Evolutionary conservation across 495 filamentous ascomycete species (phyloP), one percentile per base, ranked within the genome.

Genomic region (Jackrogersella minutella): DNA sequence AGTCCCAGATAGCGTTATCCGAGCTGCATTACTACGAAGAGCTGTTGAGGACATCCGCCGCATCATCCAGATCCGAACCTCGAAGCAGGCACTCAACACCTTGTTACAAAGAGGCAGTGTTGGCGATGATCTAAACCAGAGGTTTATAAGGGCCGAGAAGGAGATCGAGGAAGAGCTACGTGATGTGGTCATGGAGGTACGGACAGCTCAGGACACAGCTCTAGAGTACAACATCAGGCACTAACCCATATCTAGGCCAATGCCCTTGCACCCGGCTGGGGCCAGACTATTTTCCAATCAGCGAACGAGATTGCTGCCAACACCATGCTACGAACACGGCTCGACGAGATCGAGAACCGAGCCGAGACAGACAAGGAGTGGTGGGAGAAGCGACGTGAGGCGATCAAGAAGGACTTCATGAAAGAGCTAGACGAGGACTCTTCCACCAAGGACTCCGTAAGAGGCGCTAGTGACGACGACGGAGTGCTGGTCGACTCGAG

Each of bases 91-190:
- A 6, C 83, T 96, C 72, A 87, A 89, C 64, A 87, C 87, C 51
- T 80, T 99, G 39, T 77, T 98, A 49, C 92, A 96, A 78, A 82
- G 91, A 41, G 96, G 96, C 1, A 94, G 91, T 75, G 93, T 99
- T 1, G 94, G 96, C 6, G 96, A 99, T 78, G 95, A 99, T 76
- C 76, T 98, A 39, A 97, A 93, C 91, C 95, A 97, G 80, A 83
- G 95, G 36, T 96, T 97, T 75, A 73, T 86, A 70, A 81, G 91
- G 37, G 95, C 94, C 22, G 95, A 99, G 84, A 94, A 94, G 82
- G 95, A 98, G 81, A 96, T 97, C 81, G 93, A 99, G 78, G 94
- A 93, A 61, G 95, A 99, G 78, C 81, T 99, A 31, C 83, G 90
- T 64, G 95, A 99, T 80, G 93, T 97, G 39, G 92, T 97, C 31